Conservation (phyloP, 2,329 filamentous ascomycete species). For the Thermothelomyces thermophilus region DNA sequence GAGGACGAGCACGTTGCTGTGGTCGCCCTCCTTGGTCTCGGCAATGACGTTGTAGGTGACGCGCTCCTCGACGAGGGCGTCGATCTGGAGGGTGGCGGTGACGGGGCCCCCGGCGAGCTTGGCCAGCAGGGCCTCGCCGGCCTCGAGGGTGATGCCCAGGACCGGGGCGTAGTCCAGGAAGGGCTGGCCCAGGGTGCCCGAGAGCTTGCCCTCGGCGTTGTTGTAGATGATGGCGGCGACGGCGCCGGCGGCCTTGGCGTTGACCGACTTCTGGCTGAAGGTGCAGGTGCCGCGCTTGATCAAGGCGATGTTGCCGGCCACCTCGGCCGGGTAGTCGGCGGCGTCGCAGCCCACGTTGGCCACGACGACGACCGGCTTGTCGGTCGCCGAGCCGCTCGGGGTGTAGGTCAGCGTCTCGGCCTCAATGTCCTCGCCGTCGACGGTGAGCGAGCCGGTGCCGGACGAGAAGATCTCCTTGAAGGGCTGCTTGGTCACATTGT, state of each 20-base stretch:
- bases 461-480: constrained; percentile 35
- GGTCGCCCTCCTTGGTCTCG: constrained; percentile 24
- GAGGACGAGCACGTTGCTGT: constrained; percentile 23
- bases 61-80: constrained; percentile 18
- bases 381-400: constrained; percentile 38
- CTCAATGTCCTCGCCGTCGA: constrained; percentile 27
- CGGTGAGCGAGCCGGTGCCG: constrained; percentile 27
- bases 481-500: constrained; percentile 39
- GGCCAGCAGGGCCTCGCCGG: constrained; percentile 33
- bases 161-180: constrained; percentile 43
- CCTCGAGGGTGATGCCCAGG: constrained; percentile 45
- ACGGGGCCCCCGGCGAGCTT: constrained; percentile 29
- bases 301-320: constrained; percentile 52
- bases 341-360: constrained; percentile 47
- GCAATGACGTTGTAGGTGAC: constrained; percentile 24
- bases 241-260: constrained; percentile 52
- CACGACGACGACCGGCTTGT: constrained; percentile 38
- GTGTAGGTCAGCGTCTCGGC: constrained; percentile 41
- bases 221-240: constrained; percentile 55
- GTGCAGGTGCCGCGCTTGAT: constrained; percentile 53
- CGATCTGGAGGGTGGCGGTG: constrained; percentile 27
- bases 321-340: constrained; percentile 44
- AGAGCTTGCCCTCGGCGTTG: constrained; percentile 44
- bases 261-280: constrained; percentile 51
- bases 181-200: constrained; percentile 50